A percentile compares a stretch with the other conserved stretches of the same genome.
Conservation (phyloP, 768 basidiomycete species). For the Daedalea quercina region DNA sequence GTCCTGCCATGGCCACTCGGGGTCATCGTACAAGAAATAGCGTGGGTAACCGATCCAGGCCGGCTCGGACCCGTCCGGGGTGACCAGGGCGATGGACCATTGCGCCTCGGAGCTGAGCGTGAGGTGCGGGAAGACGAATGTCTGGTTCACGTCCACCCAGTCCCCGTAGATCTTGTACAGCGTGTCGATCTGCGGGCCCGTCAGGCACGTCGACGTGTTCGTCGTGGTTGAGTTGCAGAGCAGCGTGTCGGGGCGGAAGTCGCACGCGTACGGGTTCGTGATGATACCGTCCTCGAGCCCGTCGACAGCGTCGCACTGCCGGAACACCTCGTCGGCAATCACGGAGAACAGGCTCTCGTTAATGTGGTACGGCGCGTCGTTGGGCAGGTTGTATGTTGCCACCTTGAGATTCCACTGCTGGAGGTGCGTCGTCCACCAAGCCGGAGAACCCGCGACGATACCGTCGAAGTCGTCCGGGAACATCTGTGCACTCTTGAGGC, state of each 20-base stretch:
- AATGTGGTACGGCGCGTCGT: slow-evolving; percentile 19
- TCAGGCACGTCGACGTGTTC: slow-evolving; percentile 20
- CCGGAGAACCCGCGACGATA: slow-evolving; percentile 25
- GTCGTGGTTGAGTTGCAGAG: slow-evolving; percentile 15
- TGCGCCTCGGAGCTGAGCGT: too few relatives aligned
- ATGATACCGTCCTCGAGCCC: slow-evolving; percentile 12
- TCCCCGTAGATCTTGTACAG: slow-evolving; percentile 19
- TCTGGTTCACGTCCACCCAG: slow-evolving; percentile 20
- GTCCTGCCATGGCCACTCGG: too few relatives aligned
- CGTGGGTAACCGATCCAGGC: too few relatives aligned
- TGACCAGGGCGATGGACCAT: too few relatives aligned
- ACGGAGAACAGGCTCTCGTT: slow-evolving; percentile 18
- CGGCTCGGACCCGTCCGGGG: too few relatives aligned
- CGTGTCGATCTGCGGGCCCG: slow-evolving; percentile 19
- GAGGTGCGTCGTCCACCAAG: slow-evolving; percentile 18
- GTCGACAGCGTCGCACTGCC: slow-evolving; percentile 25
- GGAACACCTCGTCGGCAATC: slow-evolving; percentile 22
- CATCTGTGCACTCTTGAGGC: slow-evolving; percentile 16
- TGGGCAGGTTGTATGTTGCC: slow-evolving; percentile 15
- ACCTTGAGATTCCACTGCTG: slow-evolving; percentile 18
- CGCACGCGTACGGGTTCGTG: not conserved
- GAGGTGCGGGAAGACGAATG: slow-evolving; percentile 11
- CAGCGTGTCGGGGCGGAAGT: slow-evolving; percentile 23
- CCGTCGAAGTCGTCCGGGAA: slow-evolving; percentile 28
- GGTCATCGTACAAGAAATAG: too few relatives aligned